phyloP scores from a whole-genome alignment of 768 basidiomycete species.

The Phylloporus scabripes region DNA sequence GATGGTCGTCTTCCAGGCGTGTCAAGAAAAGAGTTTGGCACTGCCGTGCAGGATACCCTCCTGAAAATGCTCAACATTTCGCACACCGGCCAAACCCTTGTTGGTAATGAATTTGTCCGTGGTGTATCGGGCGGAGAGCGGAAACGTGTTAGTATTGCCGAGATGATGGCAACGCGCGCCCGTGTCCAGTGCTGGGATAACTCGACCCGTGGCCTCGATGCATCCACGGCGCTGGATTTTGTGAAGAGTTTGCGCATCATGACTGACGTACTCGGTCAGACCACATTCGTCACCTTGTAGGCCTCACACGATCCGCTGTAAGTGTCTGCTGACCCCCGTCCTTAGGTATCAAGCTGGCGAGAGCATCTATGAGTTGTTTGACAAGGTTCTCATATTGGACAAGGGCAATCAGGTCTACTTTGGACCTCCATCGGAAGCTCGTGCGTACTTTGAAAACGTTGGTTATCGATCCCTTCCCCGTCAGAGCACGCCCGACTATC shows the following conservation, averaged over 20 bases:
- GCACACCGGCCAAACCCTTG: constrained; percentile 71
- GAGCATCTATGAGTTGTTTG: constrained; percentile 70
- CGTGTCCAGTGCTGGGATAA: constrained; percentile 83
- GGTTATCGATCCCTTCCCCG: constrained; percentile 73
- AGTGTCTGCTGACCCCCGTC: neutral
- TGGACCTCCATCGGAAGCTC: constrained; percentile 68
- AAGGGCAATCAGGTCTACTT: constrained; percentile 79
- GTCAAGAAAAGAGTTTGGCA: constrained; percentile 52
- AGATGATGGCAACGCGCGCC: constrained; percentile 81
- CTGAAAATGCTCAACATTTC: constrained; percentile 79
- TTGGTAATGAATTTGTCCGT: constrained; percentile 84
- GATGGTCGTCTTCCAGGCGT: constrained; percentile 67
- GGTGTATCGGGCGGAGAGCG: constrained; percentile 78
- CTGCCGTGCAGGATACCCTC: constrained; percentile 53
- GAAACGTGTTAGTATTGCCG: constrained; percentile 78
- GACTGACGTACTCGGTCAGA: constrained; percentile 78
- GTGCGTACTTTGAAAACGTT: constrained; percentile 69
- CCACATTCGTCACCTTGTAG: constrained; percentile 73
- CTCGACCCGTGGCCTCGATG: constrained; percentile 74
- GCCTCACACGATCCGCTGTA: constrained; percentile 16
- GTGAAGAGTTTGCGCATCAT: constrained; percentile 71
- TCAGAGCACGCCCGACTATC: constrained; percentile 82
- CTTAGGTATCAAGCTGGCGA: constrained; percentile 76
- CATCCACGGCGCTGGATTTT: constrained; percentile 86
- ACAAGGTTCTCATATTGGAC: constrained; percentile 83